Evolutionary conservation across 202 grass and related monocot species (phyloP).

Genomic region (Digitaria exilis): DNA sequence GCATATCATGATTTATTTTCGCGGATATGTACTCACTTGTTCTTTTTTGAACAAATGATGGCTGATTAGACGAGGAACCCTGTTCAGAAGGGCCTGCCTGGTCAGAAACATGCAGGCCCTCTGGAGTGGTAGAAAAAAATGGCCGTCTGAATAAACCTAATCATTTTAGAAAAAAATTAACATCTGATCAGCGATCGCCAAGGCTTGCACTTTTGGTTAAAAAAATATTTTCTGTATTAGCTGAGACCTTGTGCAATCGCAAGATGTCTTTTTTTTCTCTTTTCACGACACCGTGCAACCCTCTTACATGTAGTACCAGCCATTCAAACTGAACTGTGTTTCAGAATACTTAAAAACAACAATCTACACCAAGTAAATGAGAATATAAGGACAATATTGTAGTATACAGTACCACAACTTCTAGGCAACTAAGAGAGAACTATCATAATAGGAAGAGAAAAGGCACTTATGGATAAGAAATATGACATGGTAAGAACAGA

Average conservation of each 20-base stretch:
- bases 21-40: too few relatives aligned
- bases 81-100: background rate
- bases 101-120: background rate
- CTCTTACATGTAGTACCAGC: background rate
- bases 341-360: background rate
- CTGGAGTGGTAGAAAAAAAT: background rate
- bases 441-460: too few relatives aligned
- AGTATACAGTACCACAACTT: too few relatives aligned
- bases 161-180: too few relatives aligned
- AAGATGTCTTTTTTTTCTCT: background rate
- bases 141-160: background rate
- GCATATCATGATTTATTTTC: too few relatives aligned
- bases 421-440: too few relatives aligned
- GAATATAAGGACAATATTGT: too few relatives aligned
- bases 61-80: background rate
- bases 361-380: background rate
- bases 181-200: background rate
- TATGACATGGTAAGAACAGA: too few relatives aligned
- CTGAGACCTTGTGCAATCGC: background rate
- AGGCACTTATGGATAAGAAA: too few relatives aligned
- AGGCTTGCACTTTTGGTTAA: too few relatives aligned
- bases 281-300: background rate
- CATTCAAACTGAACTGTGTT: background rate
- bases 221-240: too few relatives aligned
- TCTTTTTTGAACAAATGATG: too few relatives aligned